phyloP scores from a whole-genome alignment of 305 asterid genomes.

The Fraxinus floribunda region DNA sequence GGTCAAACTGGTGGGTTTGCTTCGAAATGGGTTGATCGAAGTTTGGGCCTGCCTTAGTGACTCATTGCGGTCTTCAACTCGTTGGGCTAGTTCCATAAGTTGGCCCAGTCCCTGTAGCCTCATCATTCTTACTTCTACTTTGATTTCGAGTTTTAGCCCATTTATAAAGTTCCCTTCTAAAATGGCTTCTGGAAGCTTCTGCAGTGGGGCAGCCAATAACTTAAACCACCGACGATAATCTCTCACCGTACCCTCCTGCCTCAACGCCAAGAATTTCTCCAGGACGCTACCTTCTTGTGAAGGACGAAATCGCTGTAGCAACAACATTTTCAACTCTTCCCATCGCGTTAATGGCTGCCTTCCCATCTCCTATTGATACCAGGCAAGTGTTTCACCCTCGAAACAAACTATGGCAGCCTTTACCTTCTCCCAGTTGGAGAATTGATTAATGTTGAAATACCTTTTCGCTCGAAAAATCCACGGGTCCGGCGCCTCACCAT shows the following conservation, averaged over 20 bases:
- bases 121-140: neutral
- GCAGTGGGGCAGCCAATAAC: neutral
- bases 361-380: neutral
- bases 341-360: neutral
- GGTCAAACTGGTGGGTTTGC: neutral
- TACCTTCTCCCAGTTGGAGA: neutral
- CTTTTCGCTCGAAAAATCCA: too few relatives aligned
- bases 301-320: neutral
- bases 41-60: neutral
- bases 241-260: neutral
- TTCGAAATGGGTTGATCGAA: neutral
- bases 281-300: neutral
- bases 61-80: neutral
- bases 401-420: neutral
- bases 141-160: neutral
- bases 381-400: neutral
- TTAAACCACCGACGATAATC: neutral
- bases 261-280: neutral
- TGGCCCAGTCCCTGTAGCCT: neutral
- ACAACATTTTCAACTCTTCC: neutral
- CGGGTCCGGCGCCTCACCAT: neutral
- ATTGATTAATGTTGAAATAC: neutral
- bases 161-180: neutral
- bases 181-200: neutral
- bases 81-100: neutral